Base-by-base conservation (phyloP, 768 basidiomycete genomes). In the Lactifluus volemus region DNA sequence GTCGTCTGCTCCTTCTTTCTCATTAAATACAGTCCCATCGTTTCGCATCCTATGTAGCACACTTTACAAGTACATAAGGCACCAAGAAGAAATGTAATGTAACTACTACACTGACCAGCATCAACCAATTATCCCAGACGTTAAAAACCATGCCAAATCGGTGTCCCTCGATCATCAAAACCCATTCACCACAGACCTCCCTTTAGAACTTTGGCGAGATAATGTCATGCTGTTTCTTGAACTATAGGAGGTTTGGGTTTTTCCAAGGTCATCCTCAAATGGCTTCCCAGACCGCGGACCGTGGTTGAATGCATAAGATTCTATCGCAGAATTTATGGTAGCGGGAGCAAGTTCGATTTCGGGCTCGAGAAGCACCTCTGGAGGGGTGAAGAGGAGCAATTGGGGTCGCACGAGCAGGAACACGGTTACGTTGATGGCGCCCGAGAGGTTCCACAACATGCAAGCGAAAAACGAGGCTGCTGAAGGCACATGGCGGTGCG, bases 401-500 rank as follows among this genome's bases (percentile, higher is more conserved):
- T 70, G 69, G 3, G 74, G 75, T 21, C 74, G 72, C 15, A 75
- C 73, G 19, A 64, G 59, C 29, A 76, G 65, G 38, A 78, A 66
- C 6, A 80, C 70, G 21, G 74, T 38, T 12, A 78, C 77, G 53
- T 79, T 79, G 53, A 72, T 61, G 39, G 70, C 65, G 11, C 78
- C 78, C 47, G 74, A 76, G 56, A 78, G 73, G 7, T 69, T 67
- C 60, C 72, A 77, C n/a, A 76, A 55, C 5, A 69, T 58, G n/a
- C 68, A 59, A 34, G 69, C 73, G 29, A 68, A 66, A 48, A 78
- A 71, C 11, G 69, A 75, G 30, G 72, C 72, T 11, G 71, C 70
- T 2, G 73, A 66, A 2, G 72, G 62, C 36, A 73, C 64, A 1
- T 45, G 2, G 7, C 53, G 57, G 12, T 17, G 45, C 29, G 55